Base-by-base conservation (phyloP, 495 filamentous ascomycete genomes). In the Coniosporium apollinis region DNA sequence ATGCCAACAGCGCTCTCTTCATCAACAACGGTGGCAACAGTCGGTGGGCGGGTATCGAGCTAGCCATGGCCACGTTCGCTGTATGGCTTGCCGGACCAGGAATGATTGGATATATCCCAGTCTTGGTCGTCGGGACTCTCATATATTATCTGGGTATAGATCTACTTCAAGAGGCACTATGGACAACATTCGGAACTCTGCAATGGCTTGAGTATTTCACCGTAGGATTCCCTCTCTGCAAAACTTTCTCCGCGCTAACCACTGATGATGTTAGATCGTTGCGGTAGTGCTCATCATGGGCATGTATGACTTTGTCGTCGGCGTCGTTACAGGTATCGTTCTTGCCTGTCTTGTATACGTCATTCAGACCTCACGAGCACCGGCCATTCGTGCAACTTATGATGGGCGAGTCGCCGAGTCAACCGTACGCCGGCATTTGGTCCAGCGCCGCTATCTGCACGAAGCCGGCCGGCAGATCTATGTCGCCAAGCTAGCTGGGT, bases 281-380 rank as follows among this genome's bases (percentile, higher is more conserved):
- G 75, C 74, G n/a, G 96, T 97, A 44, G 82, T 94, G 4, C 62
- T 93, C 20, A 80, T 85, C 14, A 97, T 97, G 91, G 91, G 91
- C 4, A 73, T 79, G 18, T 91, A 84, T 60, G 89, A 97, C 52
- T 96, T 97, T 50, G 89, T 96, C 4, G 69, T 79, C 18, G 89
- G 91, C 19, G 94, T 97, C 22, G 70, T 92, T 8, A 68, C 87
- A 36, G 89, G 89, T 16, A 91, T 97, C 38, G 70, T 91, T 9
- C 60, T 96, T 33, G 91, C 91, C 2, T 96, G 89, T 45, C 69
- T 91, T 38, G 84, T 77, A 30, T 79, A 81, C 38, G 85, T 93
- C 13, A 76, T 94, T 13, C 86, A 94, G 52, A 84, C 82, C 3
- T 93, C 89, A 2, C 72, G 74, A 41, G 77, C 86, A 24, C 82